Evolutionary conservation across 805 yeast genomes (phyloP).

Genomic region (Yamadazyma kitorensis): DNA sequence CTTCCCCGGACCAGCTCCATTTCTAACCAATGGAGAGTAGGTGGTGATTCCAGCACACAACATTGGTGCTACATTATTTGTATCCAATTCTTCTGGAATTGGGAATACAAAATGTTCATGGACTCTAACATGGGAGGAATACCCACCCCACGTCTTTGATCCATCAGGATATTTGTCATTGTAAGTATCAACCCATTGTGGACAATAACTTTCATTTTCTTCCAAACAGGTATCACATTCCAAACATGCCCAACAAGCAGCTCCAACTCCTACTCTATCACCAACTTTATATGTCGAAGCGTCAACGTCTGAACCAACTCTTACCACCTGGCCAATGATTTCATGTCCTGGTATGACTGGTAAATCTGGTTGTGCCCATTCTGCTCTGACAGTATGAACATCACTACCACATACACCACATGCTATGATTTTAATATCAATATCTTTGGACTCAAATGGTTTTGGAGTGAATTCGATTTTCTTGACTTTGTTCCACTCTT

Average conservation of each 20-base stretch:
- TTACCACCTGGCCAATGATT: constrained; percentile 57
- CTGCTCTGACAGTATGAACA: constrained; percentile 51
- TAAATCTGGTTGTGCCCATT: constrained; percentile 41
- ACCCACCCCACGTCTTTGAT: constrained; percentile 45
- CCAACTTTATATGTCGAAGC: constrained; percentile 55
- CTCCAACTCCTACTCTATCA: constrained; percentile 81
- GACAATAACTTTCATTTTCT: constrained; percentile 50
- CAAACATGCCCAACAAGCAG: constrained; percentile 59
- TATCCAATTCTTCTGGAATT: constrained; percentile 44
- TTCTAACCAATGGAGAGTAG: constrained; percentile 50
- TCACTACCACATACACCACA: constrained; percentile 71
- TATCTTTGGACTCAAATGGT: constrained; percentile 17
- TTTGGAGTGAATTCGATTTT: constrained; percentile 25
- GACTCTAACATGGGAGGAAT: constrained; percentile 45
- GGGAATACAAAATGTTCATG: constrained; percentile 45
- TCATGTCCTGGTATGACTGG: constrained; percentile 57
- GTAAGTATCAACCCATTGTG: constrained; percentile 49
- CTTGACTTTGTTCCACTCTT: constrained; percentile 27
- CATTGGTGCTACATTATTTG: constrained; percentile 48
- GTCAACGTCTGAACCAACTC: constrained; percentile 55
- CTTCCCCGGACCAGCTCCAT: constrained; percentile 27
- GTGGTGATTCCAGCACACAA: constrained; percentile 58
- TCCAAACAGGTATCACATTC: constrained; percentile 54
- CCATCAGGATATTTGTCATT: constrained; percentile 41
- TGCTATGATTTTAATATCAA: constrained; percentile 3